A percentile compares a stretch with the other conserved stretches of the same genome.
phyloP scores from a whole-genome alignment of 2,329 filamentous ascomycete species.

The Ophiostoma ulmi region DNA sequence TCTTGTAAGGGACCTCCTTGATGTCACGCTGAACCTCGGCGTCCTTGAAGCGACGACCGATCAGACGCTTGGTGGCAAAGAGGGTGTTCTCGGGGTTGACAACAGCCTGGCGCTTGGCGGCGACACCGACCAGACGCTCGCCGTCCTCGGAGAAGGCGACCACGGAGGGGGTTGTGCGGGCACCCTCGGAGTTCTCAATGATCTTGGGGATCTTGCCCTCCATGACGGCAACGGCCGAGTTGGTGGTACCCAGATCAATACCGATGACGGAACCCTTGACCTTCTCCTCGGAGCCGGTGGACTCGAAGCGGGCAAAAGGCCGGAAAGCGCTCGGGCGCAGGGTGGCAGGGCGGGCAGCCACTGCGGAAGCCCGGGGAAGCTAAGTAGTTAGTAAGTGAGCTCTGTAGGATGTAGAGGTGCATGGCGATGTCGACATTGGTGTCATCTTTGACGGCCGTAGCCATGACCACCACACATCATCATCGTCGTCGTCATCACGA shows the following conservation, averaged over 20 bases:
- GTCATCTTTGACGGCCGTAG: too few species aligned
- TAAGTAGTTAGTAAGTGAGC: constrained; percentile 34
- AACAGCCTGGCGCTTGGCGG: constrained; percentile 95
- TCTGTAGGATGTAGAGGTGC: constrained; percentile 9
- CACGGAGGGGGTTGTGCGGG: constrained; percentile 86
- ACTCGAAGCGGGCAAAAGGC: constrained; percentile 74
- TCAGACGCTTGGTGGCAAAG: constrained; percentile 97
- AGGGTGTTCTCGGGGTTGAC: constrained; percentile 98
- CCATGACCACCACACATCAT: neutral
- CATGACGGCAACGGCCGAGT: constrained; percentile 80
- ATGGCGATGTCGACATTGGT: neutral
- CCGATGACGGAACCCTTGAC: constrained; percentile 67
- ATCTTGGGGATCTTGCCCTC: constrained; percentile 80
- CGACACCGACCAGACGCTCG: constrained; percentile 93
- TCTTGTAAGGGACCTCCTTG: constrained; percentile 98
- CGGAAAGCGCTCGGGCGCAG: constrained; percentile 62
- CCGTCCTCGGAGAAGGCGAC: constrained; percentile 95
- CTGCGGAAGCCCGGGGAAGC: constrained; percentile 69
- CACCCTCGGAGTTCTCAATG: constrained; percentile 95
- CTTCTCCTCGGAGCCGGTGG: constrained; percentile 64
- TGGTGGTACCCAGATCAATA: constrained; percentile 82
- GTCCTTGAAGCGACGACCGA: constrained; percentile 95
- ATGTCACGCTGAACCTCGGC: constrained; percentile 92
- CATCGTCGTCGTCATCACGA: neutral
- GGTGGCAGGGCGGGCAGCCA: constrained; percentile 62